Evolutionary conservation across 2,329 filamentous ascomycete species (phyloP), one percentile per base, ranked within the genome.

Genomic region (Neonectria neomacrospora): DNA sequence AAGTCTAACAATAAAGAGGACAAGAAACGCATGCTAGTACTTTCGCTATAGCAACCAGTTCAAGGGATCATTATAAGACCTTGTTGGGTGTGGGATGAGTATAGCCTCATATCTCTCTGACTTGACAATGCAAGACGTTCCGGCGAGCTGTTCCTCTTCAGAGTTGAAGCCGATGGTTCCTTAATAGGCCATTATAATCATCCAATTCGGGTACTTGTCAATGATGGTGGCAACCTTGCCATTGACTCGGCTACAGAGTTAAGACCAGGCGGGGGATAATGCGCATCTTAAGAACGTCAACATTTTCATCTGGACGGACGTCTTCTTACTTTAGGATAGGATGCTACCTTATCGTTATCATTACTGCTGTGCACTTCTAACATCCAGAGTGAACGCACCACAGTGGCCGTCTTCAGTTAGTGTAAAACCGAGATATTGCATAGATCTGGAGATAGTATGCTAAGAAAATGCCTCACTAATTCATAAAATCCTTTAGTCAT

Each of bases 41-140:
- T 53, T 56, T 16, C 59, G 59, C 59, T 53, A 62, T 9, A 28
- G 47, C 16, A 53, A 53, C 59, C 59, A 62, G n/a, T 62, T 62
- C n/a, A 62, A 45, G 20, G 59, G 59, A 32, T 62, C 59, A 20
- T 62, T 62, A 53, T 45, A 47, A 10, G 59, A 62, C 18, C 22
- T 32, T 12, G 59, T 62, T 1, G 59, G 59, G 20, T 62, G 59
- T 2, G 59, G 59, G 9, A 62, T 47, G 12, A 62, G 59, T 2
- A 47, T 58, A 10, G 53, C 59, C 39, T 62, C 59, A 16, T 62
- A 53, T 16, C 50, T 30, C 12, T 50, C 39, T 11, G 53, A 62
- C 7, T 62, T 51, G 32, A 57, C 53, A 28, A 62, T 62, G 54
- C 48, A 39, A 22, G 57, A 45, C 18, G 59, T 62, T 23, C 59